These are phyloP conservation scores for Fraxinus velutina DNA, from an alignment of 305 asterid species.

Conservation along the genomic window DNA sequence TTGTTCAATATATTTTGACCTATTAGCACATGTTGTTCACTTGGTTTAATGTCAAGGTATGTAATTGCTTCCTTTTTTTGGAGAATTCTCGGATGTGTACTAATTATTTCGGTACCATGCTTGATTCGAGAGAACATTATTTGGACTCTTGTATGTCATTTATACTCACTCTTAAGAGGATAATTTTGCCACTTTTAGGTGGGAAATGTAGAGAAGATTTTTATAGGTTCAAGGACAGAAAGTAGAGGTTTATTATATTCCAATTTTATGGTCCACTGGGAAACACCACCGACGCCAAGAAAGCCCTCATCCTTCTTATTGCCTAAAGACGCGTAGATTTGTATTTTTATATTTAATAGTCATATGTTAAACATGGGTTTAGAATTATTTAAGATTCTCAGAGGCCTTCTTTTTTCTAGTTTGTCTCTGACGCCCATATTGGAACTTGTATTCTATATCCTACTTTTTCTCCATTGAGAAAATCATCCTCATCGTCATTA, in stretches of 20 bases:
- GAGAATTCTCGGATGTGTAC: not conserved
- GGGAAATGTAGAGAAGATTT: not conserved
- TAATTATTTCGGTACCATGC: not conserved
- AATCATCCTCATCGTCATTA: conserved; percentile 10
- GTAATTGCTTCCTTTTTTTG: not conserved
- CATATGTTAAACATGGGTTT: not conserved
- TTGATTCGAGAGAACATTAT: not conserved
- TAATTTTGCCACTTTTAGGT: not conserved
- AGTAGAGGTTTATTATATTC: not conserved
- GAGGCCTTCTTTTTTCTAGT: not conserved
- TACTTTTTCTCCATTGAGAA: not conserved
- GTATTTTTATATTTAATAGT: not conserved
- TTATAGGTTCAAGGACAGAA: not conserved
- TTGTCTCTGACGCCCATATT: not conserved
- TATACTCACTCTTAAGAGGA: not conserved
- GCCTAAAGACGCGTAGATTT: not conserved
- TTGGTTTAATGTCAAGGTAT: not conserved
- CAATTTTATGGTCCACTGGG: not conserved
- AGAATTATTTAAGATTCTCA: not conserved
- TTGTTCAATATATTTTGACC: not conserved
- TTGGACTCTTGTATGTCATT: not conserved
- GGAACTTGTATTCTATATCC: not conserved
- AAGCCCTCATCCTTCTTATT: not conserved
- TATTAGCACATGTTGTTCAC: not conserved
- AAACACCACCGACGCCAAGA: not conserved